Conservation (phyloP, 495 filamentous ascomycete species). For the Aspergillus heteromorphus region DNA sequence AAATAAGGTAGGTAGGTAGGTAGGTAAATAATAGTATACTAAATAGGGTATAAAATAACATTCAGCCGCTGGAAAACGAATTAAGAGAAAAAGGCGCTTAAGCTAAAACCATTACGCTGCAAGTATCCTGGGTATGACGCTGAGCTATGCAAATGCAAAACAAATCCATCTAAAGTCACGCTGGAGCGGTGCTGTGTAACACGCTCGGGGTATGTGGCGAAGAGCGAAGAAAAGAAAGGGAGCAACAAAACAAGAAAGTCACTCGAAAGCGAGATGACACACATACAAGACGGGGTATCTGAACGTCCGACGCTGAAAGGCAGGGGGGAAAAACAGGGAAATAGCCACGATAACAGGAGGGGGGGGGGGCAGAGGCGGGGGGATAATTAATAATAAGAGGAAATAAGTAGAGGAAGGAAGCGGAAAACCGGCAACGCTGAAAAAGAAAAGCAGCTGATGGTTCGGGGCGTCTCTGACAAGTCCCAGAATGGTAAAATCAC, state of each 20-base stretch:
- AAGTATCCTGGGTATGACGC: constrained; percentile 14
- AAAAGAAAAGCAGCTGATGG: neutral
- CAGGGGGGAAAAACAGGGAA: neutral
- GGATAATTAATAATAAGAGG: constrained; percentile 3
- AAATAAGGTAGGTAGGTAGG: neutral
- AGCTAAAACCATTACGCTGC: constrained; percentile 1
- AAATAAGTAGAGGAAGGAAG: neutral
- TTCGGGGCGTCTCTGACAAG: neutral
- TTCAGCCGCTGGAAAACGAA: neutral
- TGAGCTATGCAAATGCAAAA: constrained; percentile 16
- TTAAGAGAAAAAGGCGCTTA: neutral
- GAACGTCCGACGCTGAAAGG: constrained; percentile 6
- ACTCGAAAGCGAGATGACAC: neutral
- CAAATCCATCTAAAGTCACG: constrained; percentile 5
- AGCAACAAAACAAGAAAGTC: neutral
- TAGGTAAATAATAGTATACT: neutral
- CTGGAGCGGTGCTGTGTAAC: constrained; percentile 18
- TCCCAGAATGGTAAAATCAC: constrained; percentile 14
- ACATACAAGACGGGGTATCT: constrained; percentile 25
- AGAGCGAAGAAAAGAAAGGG: neutral
- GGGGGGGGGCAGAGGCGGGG: neutral
- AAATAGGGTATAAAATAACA: too few species aligned
- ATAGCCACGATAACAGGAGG: neutral
- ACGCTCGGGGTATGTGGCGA: constrained; percentile 19
- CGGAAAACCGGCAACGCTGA: neutral